These are phyloP conservation scores for Nelumbo lutea DNA, from an alignment of 164 flowering plant species.

Conservation along the genomic window DNA sequence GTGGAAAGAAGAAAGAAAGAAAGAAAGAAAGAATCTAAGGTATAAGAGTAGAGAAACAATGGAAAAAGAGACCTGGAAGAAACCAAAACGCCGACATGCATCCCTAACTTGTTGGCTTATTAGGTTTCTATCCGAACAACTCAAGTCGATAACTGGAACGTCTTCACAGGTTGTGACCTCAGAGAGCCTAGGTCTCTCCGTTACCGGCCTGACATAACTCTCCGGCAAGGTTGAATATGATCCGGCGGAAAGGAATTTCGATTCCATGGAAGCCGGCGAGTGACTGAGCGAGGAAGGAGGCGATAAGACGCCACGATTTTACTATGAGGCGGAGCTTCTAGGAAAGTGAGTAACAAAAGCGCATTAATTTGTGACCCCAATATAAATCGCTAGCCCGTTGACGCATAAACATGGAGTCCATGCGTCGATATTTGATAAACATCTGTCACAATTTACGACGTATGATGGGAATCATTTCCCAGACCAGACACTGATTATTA, in stretches of 20 bases:
- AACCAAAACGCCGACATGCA: slow-evolving; percentile 54
- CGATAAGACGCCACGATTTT: no score
- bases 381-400: no score
- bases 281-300: no score
- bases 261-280: neutral
- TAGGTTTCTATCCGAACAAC: slow-evolving; percentile 20
- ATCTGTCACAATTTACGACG: no score
- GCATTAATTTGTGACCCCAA: no score
- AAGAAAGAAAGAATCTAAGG: neutral
- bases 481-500: no score
- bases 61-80: slow-evolving; percentile 46
- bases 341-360: no score
- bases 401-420: no score
- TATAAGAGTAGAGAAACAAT: neutral
- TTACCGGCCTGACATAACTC: slow-evolving; percentile 52
- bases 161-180: slow-evolving; percentile 37
- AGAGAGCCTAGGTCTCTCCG: slow-evolving; percentile 61
- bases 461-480: no score
- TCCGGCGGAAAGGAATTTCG: slow-evolving; percentile 32
- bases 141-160: slow-evolving; percentile 57
- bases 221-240: slow-evolving; percentile 30
- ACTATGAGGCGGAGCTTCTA: no score
- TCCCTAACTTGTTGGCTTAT: slow-evolving; percentile 32
- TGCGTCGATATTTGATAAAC: no score
- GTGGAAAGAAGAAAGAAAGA: neutral